These are phyloP conservation scores for Sanguinoderma infundibulare DNA, from an alignment of 1,284 basidiomycete genomes.

Conservation along the genomic window DNA sequence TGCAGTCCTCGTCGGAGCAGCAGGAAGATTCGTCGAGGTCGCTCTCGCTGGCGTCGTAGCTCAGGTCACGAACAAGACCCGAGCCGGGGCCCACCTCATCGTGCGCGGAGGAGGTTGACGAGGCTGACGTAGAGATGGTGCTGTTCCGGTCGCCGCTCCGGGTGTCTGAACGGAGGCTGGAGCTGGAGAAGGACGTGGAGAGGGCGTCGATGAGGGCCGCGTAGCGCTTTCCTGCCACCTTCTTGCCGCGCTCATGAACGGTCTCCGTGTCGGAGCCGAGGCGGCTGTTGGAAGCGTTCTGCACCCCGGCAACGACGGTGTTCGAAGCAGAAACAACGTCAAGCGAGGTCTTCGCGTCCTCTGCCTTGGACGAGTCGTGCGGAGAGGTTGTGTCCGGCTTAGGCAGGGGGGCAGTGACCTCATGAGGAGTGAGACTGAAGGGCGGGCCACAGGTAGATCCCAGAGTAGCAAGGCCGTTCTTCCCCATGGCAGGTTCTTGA, in stretches of 20 bases:
- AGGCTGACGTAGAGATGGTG: background rate
- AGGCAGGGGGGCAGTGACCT: no score
- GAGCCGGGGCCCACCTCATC: no score
- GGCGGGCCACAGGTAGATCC: background rate
- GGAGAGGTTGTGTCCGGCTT: no score
- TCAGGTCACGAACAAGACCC: background rate
- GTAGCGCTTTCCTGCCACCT: background rate
- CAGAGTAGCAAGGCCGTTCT: background rate
- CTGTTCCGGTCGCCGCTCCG: background rate
- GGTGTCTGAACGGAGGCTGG: background rate
- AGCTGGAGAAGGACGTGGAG: background rate
- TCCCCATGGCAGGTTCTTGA: background rate
- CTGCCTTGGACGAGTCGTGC: no score
- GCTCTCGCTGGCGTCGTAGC: constrained; percentile 1
- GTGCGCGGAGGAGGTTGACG: background rate
- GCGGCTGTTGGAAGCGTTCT: background rate
- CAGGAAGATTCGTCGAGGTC: background rate
- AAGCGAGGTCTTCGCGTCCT: no score
- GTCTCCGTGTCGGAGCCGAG: background rate
- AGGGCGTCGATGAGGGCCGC: background rate
- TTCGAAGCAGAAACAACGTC: no score
- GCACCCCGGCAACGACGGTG: no score
- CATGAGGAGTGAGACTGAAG: no score
- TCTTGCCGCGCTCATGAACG: background rate
- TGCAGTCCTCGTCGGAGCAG: background rate